phyloP scores from a whole-genome alignment of 2,329 filamentous ascomycete species.

The Tolypocladium nubicola region DNA sequence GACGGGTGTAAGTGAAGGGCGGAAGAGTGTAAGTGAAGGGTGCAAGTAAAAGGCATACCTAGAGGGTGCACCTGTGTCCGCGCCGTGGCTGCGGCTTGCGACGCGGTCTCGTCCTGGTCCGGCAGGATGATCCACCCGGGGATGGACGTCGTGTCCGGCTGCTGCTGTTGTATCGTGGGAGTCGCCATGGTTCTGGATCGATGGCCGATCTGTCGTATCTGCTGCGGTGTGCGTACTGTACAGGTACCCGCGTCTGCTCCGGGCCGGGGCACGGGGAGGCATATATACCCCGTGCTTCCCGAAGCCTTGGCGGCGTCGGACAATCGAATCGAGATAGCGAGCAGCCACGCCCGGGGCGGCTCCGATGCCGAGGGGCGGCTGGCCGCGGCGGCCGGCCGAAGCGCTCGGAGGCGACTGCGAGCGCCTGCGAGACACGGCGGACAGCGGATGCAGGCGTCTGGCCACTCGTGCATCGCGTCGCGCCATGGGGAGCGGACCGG shows the following conservation, averaged over 20 bases:
- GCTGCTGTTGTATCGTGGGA: slow-evolving; percentile 6
- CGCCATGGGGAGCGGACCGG: neutral
- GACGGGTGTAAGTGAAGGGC: neutral
- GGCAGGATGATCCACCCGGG: slow-evolving; percentile 35
- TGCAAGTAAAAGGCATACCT: slow-evolving; percentile 6
- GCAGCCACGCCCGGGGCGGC: neutral
- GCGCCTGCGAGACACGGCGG: neutral
- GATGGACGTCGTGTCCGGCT: slow-evolving; percentile 28
- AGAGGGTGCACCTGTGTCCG: slow-evolving; percentile 24
- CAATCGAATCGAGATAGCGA: neutral
- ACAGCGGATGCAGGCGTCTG: neutral
- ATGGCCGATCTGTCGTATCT: neutral
- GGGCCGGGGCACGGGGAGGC: neutral
- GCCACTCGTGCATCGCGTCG: neutral
- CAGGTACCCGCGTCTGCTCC: neutral
- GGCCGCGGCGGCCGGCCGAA: neutral
- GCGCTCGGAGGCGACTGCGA: neutral
- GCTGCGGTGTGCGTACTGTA: neutral
- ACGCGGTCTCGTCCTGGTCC: slow-evolving; percentile 27
- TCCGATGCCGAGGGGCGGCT: neutral
- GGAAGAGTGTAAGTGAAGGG: neutral
- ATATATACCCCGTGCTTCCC: neutral
- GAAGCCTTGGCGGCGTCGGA: neutral
- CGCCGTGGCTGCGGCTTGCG: slow-evolving; percentile 21
- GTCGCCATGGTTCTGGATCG: slow-evolving; percentile 8